Percentiles rank a stretch among this genome's conserved stretches.
These are phyloP conservation scores for Yamadazyma phyllophila DNA, from an alignment of 805 yeast species.

Conservation along the genomic window DNA sequence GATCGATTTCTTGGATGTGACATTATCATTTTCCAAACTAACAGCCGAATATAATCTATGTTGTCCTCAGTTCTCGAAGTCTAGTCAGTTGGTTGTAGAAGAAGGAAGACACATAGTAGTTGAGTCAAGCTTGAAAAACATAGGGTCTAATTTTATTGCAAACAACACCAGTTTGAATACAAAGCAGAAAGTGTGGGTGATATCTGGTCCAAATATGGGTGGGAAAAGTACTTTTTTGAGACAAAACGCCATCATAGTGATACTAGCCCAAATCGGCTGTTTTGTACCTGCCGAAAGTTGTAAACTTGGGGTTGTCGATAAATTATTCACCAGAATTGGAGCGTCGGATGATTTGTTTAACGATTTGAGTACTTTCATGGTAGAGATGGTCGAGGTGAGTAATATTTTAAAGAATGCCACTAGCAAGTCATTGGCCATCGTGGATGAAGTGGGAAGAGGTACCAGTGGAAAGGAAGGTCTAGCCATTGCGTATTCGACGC, in stretches of 20 bases:
- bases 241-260: conserved; percentile 67
- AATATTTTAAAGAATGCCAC: conserved; percentile 58
- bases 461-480: conserved; percentile 83
- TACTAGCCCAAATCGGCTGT: conserved; percentile 63
- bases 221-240: conserved; percentile 79
- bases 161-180: conserved; percentile 32
- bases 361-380: conserved; percentile 84
- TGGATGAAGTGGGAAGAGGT: conserved; percentile 84
- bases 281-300: conserved; percentile 67
- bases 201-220: conserved; percentile 90
- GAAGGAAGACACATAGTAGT: conserved; percentile 87
- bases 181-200: conserved; percentile 41
- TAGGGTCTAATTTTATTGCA: conserved; percentile 46
- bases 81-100: conserved; percentile 42
- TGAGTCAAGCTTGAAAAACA: conserved; percentile 61
- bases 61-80: conserved; percentile 58
- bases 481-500: conserved; percentile 78
- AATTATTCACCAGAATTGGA: conserved; percentile 80
- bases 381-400: conserved; percentile 71
- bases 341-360: conserved; percentile 75
- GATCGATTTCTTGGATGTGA: conserved; percentile 68
- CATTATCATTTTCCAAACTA: conserved; percentile 67
- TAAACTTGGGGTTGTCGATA: conserved; percentile 66
- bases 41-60: conserved; percentile 67
- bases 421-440: conserved; percentile 54